These are phyloP conservation scores for Scutellaria minor DNA, from an alignment of 257 asterid genomes.

Conservation along the genomic window DNA sequence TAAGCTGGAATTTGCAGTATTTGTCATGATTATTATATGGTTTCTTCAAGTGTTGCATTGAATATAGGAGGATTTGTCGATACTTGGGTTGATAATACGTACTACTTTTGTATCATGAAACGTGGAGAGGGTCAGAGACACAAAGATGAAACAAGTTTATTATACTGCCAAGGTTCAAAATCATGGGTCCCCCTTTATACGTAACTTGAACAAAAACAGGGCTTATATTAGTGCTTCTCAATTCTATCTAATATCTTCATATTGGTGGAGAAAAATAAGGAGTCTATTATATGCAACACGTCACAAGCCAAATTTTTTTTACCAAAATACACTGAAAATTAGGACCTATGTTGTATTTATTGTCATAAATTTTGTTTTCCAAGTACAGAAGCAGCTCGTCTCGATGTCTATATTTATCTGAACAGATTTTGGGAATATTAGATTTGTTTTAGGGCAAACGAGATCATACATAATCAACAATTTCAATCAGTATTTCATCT, in stretches of 20 bases:
- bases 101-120: slow-evolving; percentile 1
- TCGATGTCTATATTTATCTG: not conserved
- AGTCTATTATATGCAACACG: not conserved
- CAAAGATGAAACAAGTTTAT: no score
- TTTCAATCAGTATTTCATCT: not conserved
- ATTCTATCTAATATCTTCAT: not conserved
- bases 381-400: not conserved
- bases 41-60: not conserved
- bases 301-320: not conserved
- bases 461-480: no score
- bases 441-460: no score
- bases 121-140: no score
- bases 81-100: no score
- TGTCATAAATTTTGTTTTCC: not conserved
- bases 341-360: slow-evolving; percentile 3
- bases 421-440: no score
- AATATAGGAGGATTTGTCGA: no score
- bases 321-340: no score
- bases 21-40: not conserved
- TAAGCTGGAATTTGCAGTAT: no score
- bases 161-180: slow-evolving; percentile 18
- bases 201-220: slow-evolving; percentile 25
- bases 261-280: not conserved
- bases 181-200: slow-evolving; percentile 4
- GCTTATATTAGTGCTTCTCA: not conserved